These are phyloP conservation scores for Umbilicus rupestris DNA, from an alignment of 164 flowering plant genomes.

Conservation along the genomic window DNA sequence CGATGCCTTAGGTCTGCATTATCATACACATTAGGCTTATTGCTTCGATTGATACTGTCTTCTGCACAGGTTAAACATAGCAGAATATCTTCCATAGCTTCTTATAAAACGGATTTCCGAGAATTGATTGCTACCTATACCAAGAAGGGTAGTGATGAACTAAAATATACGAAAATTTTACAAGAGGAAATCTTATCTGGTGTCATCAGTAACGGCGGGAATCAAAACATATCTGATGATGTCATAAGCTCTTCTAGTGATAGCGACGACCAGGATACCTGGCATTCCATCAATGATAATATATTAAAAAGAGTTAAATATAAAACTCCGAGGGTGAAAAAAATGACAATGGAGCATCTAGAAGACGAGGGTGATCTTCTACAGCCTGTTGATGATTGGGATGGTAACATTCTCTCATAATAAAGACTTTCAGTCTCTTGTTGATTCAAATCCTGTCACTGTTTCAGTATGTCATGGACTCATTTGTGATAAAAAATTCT, in stretches of 20 bases:
- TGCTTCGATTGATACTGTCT: background rate
- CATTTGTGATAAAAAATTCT: background rate
- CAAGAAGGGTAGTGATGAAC: slow-evolving; percentile 17
- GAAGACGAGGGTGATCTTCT: slow-evolving; percentile 69
- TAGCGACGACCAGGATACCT: slow-evolving; percentile 21
- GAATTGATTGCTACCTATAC: slow-evolving; percentile 47
- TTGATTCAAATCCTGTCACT: background rate
- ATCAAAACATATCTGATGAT: slow-evolving; percentile 19
- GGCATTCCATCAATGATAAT: slow-evolving; percentile 20
- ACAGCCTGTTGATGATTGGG: slow-evolving; percentile 64
- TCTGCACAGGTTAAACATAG: slow-evolving; percentile 69
- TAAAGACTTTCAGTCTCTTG: background rate
- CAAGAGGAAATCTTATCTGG: slow-evolving; percentile 25
- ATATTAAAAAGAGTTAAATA: slow-evolving; percentile 13
- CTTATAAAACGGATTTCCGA: slow-evolving; percentile 54
- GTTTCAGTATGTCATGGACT: background rate
- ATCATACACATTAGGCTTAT: background rate
- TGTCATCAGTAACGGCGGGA: slow-evolving; percentile 15
- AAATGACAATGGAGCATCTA: slow-evolving; percentile 60
- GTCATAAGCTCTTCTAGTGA: slow-evolving; percentile 18
- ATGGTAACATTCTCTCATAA: slow-evolving; percentile 36
- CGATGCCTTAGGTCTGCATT: background rate
- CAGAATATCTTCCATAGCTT: slow-evolving; percentile 43
- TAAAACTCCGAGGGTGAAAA: slow-evolving; percentile 23
- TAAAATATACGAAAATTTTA: no score